Conservation (phyloP, 129 eudicot genomes). For the Apium graveolens region DNA sequence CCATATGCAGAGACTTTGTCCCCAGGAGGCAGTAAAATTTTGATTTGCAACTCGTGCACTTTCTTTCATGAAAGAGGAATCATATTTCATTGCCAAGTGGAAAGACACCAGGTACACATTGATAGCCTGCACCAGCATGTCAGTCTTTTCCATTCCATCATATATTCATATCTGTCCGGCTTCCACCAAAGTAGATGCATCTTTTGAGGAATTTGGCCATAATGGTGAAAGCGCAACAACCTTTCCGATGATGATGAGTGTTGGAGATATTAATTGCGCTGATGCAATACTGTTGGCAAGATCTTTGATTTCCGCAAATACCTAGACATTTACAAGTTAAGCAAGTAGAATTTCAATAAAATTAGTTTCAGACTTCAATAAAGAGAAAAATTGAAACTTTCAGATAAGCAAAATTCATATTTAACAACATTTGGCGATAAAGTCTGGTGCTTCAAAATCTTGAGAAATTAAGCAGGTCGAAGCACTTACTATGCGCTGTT, state of each 20-base stretch:
- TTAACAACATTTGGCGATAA: not conserved
- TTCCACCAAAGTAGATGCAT: constrained; percentile 27
- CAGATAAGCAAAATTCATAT: not conserved
- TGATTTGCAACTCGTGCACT: not conserved
- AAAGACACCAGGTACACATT: not conserved
- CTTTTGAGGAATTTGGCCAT: constrained; percentile 51
- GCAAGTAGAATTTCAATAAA: not conserved
- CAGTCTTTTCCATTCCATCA: not conserved
- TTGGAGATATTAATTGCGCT: constrained; percentile 62
- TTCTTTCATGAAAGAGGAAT: not conserved
- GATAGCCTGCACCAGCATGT: not conserved
- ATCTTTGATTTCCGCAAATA: constrained; percentile 66
- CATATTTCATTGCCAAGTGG: not conserved
- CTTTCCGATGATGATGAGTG: constrained; percentile 78
- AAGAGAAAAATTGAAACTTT: not conserved
- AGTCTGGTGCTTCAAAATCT: not conserved
- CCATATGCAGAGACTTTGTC: not conserved
- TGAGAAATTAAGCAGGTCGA: not conserved
- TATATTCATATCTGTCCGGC: constrained; percentile 18
- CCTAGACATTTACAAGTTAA: constrained; percentile 30
- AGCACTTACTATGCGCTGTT: constrained; percentile 72
- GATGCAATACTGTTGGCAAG: constrained; percentile 56
- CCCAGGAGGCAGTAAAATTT: not conserved
- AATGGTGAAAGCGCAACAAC: constrained; percentile 95
- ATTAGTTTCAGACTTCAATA: not conserved